These are phyloP conservation scores for Carpinus fangiana DNA, from an alignment of 306 rosid genomes.

Conservation along the genomic window DNA sequence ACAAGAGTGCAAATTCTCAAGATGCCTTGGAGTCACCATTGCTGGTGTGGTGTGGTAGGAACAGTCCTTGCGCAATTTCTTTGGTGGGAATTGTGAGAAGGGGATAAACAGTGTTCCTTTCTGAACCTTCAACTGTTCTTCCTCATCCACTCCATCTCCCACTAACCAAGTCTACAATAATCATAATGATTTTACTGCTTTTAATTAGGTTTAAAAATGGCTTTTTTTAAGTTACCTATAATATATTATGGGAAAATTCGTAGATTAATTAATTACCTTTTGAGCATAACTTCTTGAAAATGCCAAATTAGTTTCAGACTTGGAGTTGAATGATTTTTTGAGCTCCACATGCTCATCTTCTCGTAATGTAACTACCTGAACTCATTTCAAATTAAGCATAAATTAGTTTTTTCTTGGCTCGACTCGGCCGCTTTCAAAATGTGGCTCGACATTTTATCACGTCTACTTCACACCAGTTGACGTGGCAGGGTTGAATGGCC, in stretches of 20 bases:
- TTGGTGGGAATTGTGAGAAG: conserved; percentile 70
- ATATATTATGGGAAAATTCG: not conserved
- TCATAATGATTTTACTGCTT: not conserved
- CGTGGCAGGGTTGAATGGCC: no score
- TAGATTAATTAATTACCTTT: conserved; percentile 33
- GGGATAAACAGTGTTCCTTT: conserved; percentile 78
- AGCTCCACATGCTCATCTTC: conserved; percentile 49
- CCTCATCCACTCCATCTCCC: conserved; percentile 52
- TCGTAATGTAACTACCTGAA: conserved; percentile 45
- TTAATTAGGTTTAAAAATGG: no score
- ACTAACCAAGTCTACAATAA: conserved; percentile 65
- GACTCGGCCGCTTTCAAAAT: no score
- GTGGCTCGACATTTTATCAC: no score
- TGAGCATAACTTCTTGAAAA: conserved; percentile 37
- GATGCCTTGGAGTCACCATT: conserved; percentile 52
- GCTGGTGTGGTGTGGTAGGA: conserved; percentile 69
- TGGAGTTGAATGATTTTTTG: conserved; percentile 26
- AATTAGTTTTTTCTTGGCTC: no score
- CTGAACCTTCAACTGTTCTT: conserved; percentile 62
- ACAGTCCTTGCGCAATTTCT: conserved; percentile 63
- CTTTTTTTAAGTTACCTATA: no score
- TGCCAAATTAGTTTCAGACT: conserved; percentile 36
- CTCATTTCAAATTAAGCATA: not conserved
- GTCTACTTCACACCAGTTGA: no score
- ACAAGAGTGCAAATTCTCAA: conserved; percentile 68